Base-by-base conservation (phyloP, 2,329 filamentous ascomycete genomes). In the Nemania bipapillata region DNA sequence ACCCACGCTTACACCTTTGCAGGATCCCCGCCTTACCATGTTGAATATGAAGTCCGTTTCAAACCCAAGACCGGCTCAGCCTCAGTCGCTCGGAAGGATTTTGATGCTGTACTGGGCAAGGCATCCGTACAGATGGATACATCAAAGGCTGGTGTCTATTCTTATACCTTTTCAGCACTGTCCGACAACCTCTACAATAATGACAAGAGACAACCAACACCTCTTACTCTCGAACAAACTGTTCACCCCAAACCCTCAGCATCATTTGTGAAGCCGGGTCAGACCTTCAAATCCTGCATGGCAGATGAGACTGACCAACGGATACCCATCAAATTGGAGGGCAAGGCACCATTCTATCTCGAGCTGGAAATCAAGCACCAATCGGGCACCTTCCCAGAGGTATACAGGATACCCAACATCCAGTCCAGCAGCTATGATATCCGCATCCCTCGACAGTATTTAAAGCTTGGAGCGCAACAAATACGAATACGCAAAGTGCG, bases 341-440 rank as follows among this genome's bases (percentile, higher is more conserved):
- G 96, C 45, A 85, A 91, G 17, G 89, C 95, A 6, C 96, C 96
- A 0, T 99, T 99, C 82, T 91, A 90, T 55, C 84, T 99, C 4
- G 96, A 98, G 78, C 87, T 98, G 26, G 94, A 95, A 76, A 93
- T 99, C 80, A 97, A 94, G 82, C 95, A 98, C 76, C 92, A 96
- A 77, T 91, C 92, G 62, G 92, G 90, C 28, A 88, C 89, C 9
- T 90, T 91, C 70, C 90, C 94, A 0, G 94, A 98, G 77, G 88
- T 92, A 22, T 91, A 96, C 78, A 89, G 90, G 57, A 90, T 97
- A 72, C 89, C 92, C 9, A 91, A 93, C 71, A 94, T 99, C 75
- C 86, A 89, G 65, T 86, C 88, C 28, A 91, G 90, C 77, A 86
- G 86, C 42, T 93, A 94, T 79, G 89, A 91, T 61, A 90, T 99